Conservation (phyloP, 306 rosid species). For the Cicer yamashitae region DNA sequence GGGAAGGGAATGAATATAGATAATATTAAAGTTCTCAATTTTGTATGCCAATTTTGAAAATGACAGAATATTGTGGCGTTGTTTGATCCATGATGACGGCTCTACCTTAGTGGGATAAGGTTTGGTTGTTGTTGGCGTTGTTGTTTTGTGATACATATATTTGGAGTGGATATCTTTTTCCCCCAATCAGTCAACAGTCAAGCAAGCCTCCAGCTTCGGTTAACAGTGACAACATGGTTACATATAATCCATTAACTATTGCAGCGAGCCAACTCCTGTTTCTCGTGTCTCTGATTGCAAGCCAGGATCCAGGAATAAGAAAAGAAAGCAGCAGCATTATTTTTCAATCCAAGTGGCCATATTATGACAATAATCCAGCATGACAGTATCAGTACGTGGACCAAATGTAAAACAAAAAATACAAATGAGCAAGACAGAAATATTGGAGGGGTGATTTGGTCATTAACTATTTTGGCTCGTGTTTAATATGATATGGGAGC, state of each 20-base stretch:
- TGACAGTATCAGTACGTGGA: slow-evolving; percentile 26
- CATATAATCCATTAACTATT: not conserved
- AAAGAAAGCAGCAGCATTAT: slow-evolving; percentile 19
- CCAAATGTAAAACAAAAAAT: not conserved
- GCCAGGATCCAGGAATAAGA: slow-evolving; percentile 9
- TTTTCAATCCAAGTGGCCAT: slow-evolving; percentile 36
- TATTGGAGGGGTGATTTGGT: slow-evolving; percentile 45
- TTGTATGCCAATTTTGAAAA: not conserved
- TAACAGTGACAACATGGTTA: not conserved
- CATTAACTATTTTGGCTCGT: slow-evolving; percentile 49
- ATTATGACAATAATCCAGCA: slow-evolving; percentile 33
- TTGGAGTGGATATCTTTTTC: not conserved
- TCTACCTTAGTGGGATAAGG: too few relatives aligned
- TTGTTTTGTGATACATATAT: not conserved
- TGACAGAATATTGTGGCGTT: too few relatives aligned
- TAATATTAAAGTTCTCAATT: not conserved
- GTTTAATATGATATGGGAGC: slow-evolving; percentile 45
- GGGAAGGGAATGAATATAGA: not conserved
- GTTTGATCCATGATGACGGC: too few relatives aligned
- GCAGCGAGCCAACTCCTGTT: not conserved
- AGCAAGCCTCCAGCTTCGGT: not conserved
- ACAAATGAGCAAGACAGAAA: slow-evolving; percentile 29
- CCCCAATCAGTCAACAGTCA: not conserved
- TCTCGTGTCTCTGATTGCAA: not conserved
- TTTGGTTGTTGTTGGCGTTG: too few relatives aligned